phyloP scores from a whole-genome alignment of 192 early-diverging fungal species.

The Dispira simplex region DNA sequence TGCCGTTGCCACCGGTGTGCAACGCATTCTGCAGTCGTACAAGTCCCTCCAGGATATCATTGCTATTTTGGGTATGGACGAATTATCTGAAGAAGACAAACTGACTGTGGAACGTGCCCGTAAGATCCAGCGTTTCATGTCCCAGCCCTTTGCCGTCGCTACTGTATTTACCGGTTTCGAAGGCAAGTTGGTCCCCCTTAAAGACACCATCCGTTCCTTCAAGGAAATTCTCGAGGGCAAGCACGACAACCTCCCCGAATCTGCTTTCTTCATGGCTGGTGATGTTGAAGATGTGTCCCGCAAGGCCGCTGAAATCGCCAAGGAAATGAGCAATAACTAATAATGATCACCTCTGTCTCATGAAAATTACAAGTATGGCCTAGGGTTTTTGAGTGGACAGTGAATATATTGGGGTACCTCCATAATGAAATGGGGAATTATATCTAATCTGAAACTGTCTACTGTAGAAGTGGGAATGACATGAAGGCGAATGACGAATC shows the following conservation, averaged over 20 bases:
- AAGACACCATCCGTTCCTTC: conserved; percentile 96
- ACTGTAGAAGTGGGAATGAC: no score
- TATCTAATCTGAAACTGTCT: no score
- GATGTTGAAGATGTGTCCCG: conserved; percentile 86
- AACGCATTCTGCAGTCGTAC: conserved; percentile 96
- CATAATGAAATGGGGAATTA: no score
- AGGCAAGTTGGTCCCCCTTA: conserved; percentile 75
- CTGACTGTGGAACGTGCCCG: conserved; percentile 95
- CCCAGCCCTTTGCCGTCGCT: conserved; percentile 94
- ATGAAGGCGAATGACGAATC: no score
- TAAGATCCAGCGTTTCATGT: conserved; percentile 99
- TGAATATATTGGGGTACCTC: no score
- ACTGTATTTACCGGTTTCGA: conserved; percentile 96
- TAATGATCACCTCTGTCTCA: no score
- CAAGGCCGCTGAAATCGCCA: conserved; percentile 76
- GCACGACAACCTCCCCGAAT: conserved; percentile 88
- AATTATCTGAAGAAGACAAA: conserved; percentile 98
- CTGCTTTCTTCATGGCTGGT: conserved; percentile 97
- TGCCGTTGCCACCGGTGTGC: conserved; percentile 79
- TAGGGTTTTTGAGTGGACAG: no score
- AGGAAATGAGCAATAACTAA: conserved; percentile 26
- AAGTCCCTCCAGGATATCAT: conserved; percentile 99
- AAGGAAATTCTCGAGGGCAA: conserved; percentile 95
- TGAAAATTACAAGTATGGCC: no score
- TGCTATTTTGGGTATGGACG: conserved; percentile 99